Percentiles rank a stretch among this genome's conserved stretches.
Evolutionary conservation across 352 stramenopile species (phyloP).

Genomic region (Pythium aristosporum): DNA sequence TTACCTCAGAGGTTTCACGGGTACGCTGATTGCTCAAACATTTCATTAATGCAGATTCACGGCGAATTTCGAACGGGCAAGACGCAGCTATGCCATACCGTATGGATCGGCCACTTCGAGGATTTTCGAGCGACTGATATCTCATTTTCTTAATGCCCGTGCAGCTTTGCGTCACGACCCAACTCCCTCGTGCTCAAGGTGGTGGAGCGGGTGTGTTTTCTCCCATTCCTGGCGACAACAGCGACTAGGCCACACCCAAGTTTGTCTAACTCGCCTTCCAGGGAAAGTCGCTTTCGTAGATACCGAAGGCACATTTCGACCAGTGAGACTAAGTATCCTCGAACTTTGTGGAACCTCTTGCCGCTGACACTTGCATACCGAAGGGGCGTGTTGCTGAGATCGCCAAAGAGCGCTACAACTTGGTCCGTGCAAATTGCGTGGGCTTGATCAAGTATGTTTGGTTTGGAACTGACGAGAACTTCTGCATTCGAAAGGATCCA

Average conservation of each 20-base stretch:
- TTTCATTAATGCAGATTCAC: slow-evolving; percentile 54
- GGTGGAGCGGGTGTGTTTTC: slow-evolving; percentile 64
- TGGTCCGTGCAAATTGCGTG: slow-evolving; percentile 31
- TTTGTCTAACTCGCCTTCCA: slow-evolving; percentile 16
- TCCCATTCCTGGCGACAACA: not conserved
- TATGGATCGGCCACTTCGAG: slow-evolving; percentile 18
- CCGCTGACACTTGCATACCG: slow-evolving; percentile 1
- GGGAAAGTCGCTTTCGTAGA: slow-evolving; percentile 89
- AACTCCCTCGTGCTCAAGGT: slow-evolving; percentile 83
- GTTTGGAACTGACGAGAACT: not conserved
- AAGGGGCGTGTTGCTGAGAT: slow-evolving; percentile 83
- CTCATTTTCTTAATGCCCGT: not conserved
- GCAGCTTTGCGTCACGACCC: slow-evolving; percentile 72
- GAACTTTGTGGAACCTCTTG: not conserved
- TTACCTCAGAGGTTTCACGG: not conserved
- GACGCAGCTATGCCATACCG: slow-evolving; percentile 93
- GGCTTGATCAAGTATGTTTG: not conserved
- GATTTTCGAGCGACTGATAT: not conserved
- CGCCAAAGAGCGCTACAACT: slow-evolving; percentile 75
- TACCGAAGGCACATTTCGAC: slow-evolving; percentile 93
- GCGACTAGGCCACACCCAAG: not conserved
- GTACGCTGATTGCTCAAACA: slow-evolving; percentile 1
- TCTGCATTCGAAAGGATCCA: slow-evolving; percentile 46
- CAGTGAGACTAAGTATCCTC: slow-evolving; percentile 34
- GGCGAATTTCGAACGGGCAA: slow-evolving; percentile 95